These are phyloP conservation scores for Cercophora scortea DNA, from an alignment of 495 filamentous ascomycete genomes.

Conservation along the genomic window DNA sequence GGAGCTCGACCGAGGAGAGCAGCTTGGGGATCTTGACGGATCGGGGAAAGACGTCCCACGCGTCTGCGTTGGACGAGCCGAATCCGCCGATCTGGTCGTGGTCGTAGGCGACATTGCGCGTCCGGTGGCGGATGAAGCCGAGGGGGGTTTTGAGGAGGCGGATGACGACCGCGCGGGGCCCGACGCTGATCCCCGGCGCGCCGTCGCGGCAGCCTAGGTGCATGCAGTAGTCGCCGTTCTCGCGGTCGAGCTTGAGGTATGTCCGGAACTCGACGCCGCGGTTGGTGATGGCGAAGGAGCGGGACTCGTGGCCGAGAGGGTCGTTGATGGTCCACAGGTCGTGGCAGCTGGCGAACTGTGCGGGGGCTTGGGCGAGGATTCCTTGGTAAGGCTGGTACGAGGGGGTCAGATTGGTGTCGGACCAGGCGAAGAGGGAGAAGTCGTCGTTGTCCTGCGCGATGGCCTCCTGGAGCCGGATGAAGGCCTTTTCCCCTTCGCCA, in stretches of 20 bases:
- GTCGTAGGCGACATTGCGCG: background rate
- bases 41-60: background rate
- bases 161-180: background rate
- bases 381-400: background rate
- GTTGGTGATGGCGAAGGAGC: background rate
- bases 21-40: background rate
- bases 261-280: background rate
- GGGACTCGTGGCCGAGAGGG: background rate
- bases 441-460: conserved; percentile 12
- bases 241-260: background rate
- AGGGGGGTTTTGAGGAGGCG: background rate
- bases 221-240: background rate
- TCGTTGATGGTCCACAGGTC: background rate
- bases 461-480: conserved; percentile 21
- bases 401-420: background rate
- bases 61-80: background rate
- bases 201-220: background rate
- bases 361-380: background rate
- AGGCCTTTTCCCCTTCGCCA: conserved; percentile 25
- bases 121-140: background rate
- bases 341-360: background rate
- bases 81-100: background rate
- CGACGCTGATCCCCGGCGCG: too few relatives aligned
- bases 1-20: background rate
- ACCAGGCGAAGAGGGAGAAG: conserved; percentile 26